Conservation (phyloP, 1,284 basidiomycete species). For the Melampsora abietis-canadensis region DNA sequence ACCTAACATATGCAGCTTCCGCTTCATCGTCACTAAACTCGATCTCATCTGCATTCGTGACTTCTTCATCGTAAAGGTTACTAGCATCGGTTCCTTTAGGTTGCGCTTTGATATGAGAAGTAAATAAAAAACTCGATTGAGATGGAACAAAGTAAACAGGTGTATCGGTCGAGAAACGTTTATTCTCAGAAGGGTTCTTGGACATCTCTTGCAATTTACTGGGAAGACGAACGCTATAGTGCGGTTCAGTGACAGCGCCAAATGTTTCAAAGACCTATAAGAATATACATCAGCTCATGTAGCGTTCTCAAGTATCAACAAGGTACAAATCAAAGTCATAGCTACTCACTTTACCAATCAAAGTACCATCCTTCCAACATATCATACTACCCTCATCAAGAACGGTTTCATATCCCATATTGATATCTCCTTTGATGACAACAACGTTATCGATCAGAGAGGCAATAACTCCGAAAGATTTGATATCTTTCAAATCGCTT, state of each 20-base stretch:
- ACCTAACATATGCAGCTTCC: constrained; percentile 32
- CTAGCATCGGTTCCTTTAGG: constrained; percentile 44
- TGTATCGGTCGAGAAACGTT: constrained; percentile 9
- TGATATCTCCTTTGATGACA: constrained; percentile 25
- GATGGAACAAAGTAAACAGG: constrained; percentile 15
- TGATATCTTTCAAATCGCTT: constrained; percentile 18
- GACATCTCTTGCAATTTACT: neutral
- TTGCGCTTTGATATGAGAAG: constrained; percentile 33
- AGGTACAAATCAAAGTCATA: neutral
- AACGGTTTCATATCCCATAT: constrained; percentile 31
- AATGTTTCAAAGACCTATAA: constrained; percentile 41
- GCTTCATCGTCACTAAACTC: constrained; percentile 43
- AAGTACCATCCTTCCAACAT: constrained; percentile 24
- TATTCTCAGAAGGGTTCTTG: neutral
- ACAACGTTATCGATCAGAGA: constrained; percentile 33
- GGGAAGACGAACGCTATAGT: constrained; percentile 28
- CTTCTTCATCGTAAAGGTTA: constrained; percentile 40
- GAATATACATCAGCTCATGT: neutral
- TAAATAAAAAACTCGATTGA: constrained; percentile 37
- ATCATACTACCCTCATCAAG: constrained; percentile 36
- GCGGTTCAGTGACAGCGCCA: constrained; percentile 36
- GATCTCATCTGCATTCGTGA: constrained; percentile 16
- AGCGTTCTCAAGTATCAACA: neutral
- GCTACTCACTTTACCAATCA: constrained; percentile 33
- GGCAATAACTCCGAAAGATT: constrained; percentile 20